These are phyloP conservation scores for Pistacia vera DNA, from an alignment of 345 rosid genomes.

Conservation along the genomic window DNA sequence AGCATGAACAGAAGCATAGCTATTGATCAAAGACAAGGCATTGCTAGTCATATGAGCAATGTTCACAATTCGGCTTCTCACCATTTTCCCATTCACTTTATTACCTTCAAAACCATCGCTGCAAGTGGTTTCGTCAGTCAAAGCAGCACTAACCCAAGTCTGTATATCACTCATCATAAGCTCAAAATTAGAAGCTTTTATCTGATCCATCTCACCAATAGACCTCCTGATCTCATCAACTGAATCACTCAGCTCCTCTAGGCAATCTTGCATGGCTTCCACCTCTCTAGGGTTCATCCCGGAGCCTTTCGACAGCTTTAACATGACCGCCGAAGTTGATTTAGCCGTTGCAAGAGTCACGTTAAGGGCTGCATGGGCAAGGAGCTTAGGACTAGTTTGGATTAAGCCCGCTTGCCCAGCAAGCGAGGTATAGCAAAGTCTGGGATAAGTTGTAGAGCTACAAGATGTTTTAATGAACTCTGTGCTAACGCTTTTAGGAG, in stretches of 20 bases:
- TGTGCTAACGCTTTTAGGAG: conserved; percentile 23
- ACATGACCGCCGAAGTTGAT: conserved; percentile 44
- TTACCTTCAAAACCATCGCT: conserved; percentile 62
- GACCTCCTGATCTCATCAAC: conserved; percentile 60
- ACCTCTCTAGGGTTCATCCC: conserved; percentile 52
- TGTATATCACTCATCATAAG: conserved; percentile 52
- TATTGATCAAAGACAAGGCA: conserved; percentile 72
- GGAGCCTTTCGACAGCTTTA: conserved; percentile 39
- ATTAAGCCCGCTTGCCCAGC: conserved; percentile 51
- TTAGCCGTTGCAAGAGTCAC: conserved; percentile 52
- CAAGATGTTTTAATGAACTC: conserved; percentile 70
- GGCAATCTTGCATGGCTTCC: conserved; percentile 64
- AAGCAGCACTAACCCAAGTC: conserved; percentile 82
- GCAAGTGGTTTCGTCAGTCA: conserved; percentile 76
- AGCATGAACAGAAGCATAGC: conserved; percentile 51
- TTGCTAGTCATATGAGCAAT: conserved; percentile 71
- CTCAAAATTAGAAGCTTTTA: conserved; percentile 32
- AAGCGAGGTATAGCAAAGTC: conserved; percentile 65
- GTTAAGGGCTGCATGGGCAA: conserved; percentile 66
- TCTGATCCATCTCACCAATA: conserved; percentile 49
- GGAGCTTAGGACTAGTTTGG: conserved; percentile 68
- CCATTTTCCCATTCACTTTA: conserved; percentile 40
- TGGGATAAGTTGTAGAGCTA: conserved; percentile 58
- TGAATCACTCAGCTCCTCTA: conserved; percentile 60
- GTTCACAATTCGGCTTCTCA: conserved; percentile 40